Conservation (phyloP, 768 basidiomycete species). For the Scleroderma bovista region DNA sequence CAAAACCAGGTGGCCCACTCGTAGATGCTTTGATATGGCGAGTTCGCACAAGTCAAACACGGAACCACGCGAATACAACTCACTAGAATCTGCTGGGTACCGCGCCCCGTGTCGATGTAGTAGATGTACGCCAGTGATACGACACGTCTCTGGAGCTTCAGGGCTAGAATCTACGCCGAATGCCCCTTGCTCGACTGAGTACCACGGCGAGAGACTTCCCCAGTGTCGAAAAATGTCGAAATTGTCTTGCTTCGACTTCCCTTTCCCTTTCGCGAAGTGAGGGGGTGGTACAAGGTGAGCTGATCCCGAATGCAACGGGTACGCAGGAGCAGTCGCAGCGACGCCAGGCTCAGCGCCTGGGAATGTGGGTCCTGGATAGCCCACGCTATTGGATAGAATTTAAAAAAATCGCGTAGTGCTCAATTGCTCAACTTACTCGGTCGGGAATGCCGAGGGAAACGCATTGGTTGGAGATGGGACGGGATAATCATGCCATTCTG, state of each 20-base stretch:
- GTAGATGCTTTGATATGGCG: constrained; percentile 13
- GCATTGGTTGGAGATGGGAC: constrained; percentile 64
- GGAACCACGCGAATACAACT: constrained; percentile 17
- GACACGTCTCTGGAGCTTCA: constrained; percentile 61
- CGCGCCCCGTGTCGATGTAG: constrained; percentile 75
- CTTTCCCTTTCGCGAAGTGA: constrained; percentile 12
- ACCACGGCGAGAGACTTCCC: constrained; percentile 82
- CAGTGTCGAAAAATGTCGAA: constrained; percentile 68
- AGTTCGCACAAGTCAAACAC: constrained; percentile 3
- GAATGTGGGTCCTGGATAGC: constrained; percentile 25
- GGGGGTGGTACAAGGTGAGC: constrained; percentile 43
- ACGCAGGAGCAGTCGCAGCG: constrained; percentile 63
- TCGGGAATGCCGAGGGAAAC: constrained; percentile 63
- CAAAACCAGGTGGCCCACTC: constrained; percentile 44
- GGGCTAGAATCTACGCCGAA: constrained; percentile 70
- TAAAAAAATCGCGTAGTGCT: neutral
- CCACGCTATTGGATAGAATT: constrained; percentile 16
- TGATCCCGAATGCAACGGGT: constrained; percentile 64
- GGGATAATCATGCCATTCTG: constrained; percentile 60
- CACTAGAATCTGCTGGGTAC: constrained; percentile 33
- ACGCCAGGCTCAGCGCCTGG: constrained; percentile 14
- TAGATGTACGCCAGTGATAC: constrained; percentile 66
- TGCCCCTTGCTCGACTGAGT: constrained; percentile 50
- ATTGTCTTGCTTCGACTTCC: constrained; percentile 20
- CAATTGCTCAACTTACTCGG: constrained; percentile 23